A percentile compares a stretch with the other conserved stretches of the same genome.
These are phyloP conservation scores for Cercospora zeae-maydis DNA, from an alignment of 2,329 filamentous ascomycete species.

Conservation along the genomic window DNA sequence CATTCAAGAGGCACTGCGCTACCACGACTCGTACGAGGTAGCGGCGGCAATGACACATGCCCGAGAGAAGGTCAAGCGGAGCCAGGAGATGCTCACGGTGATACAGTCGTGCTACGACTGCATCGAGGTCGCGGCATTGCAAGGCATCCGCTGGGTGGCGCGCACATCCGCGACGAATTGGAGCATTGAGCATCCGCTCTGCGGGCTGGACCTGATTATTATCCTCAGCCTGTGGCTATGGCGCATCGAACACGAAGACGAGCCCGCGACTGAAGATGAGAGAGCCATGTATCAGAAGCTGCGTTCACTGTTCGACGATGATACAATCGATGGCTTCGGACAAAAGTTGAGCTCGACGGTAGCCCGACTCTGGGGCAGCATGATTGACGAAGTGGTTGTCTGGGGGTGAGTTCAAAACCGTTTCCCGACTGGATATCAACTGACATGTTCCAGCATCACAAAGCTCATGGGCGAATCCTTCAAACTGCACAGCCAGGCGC, in stretches of 20 bases:
- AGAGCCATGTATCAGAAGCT: slow-evolving; percentile 89
- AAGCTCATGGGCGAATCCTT: slow-evolving; percentile 98
- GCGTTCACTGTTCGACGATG: slow-evolving; percentile 83
- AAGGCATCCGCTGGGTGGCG: slow-evolving; percentile 97
- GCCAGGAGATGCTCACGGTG: slow-evolving; percentile 96
- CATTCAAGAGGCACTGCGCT: slow-evolving; percentile 92
- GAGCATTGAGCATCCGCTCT: slow-evolving; percentile 97
- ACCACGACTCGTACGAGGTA: slow-evolving; percentile 96
- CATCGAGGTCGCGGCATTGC: slow-evolving; percentile 89
- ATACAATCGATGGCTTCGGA: slow-evolving; percentile 76
- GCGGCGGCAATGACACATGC: slow-evolving; percentile 94
- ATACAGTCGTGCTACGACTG: slow-evolving; percentile 97
- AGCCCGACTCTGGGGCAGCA: slow-evolving; percentile 91
- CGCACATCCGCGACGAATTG: slow-evolving; percentile 96
- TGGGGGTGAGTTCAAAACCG: slow-evolving; percentile 78
- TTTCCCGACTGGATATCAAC: background rate
- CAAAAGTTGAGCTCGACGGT: slow-evolving; percentile 91
- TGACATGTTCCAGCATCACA: slow-evolving; percentile 64
- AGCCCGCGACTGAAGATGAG: slow-evolving; percentile 80
- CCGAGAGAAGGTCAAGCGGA: slow-evolving; percentile 89
- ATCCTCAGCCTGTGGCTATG: slow-evolving; percentile 98
- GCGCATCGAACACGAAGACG: slow-evolving; percentile 97
- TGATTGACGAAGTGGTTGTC: slow-evolving; percentile 97
- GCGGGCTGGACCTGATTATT: slow-evolving; percentile 95
- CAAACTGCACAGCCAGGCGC: slow-evolving; percentile 90